Evolutionary conservation across 805 yeast species (phyloP).

Genomic region (Kuraishia piskuri): DNA sequence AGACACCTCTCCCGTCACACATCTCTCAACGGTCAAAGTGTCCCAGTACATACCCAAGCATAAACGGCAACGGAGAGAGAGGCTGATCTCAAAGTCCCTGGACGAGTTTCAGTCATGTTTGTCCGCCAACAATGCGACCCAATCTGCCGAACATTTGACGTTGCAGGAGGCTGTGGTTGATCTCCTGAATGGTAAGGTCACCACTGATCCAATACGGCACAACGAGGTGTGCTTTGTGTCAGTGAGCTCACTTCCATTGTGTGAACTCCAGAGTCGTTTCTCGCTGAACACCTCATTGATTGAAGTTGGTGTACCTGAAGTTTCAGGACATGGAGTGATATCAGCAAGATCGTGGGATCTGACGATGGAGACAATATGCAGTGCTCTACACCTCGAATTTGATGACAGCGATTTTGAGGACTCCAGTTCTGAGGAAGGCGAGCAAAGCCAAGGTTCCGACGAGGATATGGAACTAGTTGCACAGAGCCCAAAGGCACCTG

Average conservation of each 20-base stretch:
- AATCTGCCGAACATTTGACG: neutral
- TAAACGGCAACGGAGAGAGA: neutral
- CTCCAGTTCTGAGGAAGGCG: constrained; percentile 3
- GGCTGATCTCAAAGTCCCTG: neutral
- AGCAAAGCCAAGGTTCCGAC: neutral
- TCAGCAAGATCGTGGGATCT: constrained; percentile 7
- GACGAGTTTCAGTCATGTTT: neutral
- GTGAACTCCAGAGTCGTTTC: neutral
- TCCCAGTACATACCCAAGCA: neutral
- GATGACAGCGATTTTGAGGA: constrained; percentile 3
- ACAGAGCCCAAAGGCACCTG: too few species aligned
- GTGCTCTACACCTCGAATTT: constrained; percentile 2
- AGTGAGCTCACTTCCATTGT: neutral
- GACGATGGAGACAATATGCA: constrained; percentile 8
- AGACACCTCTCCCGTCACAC: neutral
- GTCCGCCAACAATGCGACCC: neutral
- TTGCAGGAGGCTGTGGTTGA: neutral
- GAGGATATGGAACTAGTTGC: neutral
- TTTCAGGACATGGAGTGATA: neutral
- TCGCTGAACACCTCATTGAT: neutral
- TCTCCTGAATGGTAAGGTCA: neutral
- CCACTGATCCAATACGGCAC: neutral
- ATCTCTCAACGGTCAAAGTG: neutral
- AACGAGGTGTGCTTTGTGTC: neutral
- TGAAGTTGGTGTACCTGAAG: neutral